phyloP scores from a whole-genome alignment of 495 filamentous ascomycete genomes.

The Glutinoglossum americanum region DNA sequence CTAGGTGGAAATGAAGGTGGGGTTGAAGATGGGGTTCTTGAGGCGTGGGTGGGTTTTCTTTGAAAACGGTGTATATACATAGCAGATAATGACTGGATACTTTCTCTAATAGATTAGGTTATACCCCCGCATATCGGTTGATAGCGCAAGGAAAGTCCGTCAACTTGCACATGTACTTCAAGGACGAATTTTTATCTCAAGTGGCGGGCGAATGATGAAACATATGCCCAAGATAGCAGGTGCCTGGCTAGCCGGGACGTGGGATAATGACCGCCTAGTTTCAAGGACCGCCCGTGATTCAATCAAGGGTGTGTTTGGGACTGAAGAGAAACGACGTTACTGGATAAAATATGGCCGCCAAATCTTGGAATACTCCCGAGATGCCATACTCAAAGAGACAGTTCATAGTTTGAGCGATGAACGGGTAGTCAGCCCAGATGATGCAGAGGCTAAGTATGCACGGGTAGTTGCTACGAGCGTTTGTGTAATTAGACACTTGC shows the following conservation, averaged over 20 bases:
- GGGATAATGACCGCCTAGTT: constrained; percentile 61
- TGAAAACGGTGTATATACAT: constrained; percentile 9
- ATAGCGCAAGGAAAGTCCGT: constrained; percentile 67
- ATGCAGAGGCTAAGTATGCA: constrained; percentile 63
- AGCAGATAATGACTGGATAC: constrained; percentile 14
- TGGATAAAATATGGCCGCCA: constrained; percentile 51
- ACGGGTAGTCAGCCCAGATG: constrained; percentile 59
- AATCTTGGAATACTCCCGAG: constrained; percentile 59
- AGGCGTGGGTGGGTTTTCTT: constrained; percentile 57
- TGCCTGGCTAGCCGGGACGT: constrained; percentile 71
- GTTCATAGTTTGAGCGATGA: constrained; percentile 69
- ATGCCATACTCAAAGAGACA: constrained; percentile 57
- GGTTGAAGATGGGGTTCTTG: constrained; percentile 53
- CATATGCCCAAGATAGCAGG: constrained; percentile 55
- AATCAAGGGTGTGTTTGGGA: constrained; percentile 47
- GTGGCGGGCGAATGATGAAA: constrained; percentile 60
- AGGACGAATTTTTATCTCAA: constrained; percentile 44
- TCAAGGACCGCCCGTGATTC: constrained; percentile 53
- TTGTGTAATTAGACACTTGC: constrained; percentile 30
- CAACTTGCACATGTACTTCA: constrained; percentile 61
- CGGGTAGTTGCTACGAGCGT: constrained; percentile 51
- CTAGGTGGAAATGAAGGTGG: constrained; percentile 26
- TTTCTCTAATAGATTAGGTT: constrained; percentile 41
- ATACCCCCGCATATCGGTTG: constrained; percentile 74
- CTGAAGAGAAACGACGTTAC: constrained; percentile 49